Evolutionary conservation across 192 early-diverging fungal species (phyloP), one percentile per base, ranked within the genome.

Genomic region (Coemansia guatemalensis): DNA sequence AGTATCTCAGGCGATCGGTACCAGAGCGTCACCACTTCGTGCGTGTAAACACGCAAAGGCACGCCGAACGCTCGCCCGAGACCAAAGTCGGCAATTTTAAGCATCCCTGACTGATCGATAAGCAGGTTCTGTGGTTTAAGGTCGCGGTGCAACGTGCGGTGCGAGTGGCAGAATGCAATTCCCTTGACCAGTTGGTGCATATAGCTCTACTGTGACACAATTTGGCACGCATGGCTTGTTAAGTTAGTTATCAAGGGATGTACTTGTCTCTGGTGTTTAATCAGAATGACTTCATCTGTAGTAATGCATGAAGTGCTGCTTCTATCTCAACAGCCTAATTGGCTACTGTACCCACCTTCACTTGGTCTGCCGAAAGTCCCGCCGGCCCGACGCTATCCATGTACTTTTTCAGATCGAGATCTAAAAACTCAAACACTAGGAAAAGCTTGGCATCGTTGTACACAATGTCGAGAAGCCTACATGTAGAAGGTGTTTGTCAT

Each of bases 101-200:
- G 82, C 70, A 84, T 92, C 2, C 92, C 90, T 0, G 82, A 71
- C 68, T 87, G 87, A 67, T 96, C 94, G 74, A 99, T 95, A 30
- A 99, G 85, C 73, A 98, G 64, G 73, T 99, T 99, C 81, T 98
- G 95, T n/a, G 95, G 97, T 64, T 99, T 99, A 49, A 99, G 81
- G 71, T 99, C 97, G 17, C 97, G 88, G 77, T 99, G 97, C 26
- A 99, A 75, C 56, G 97, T 92, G n/a, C 97, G 86, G 63, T 87
- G 88, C 32, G 87, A 85, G 76, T 99, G 97, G 67, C 95, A 98
- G 82, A 89, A 97, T 29, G 84, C 77, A 18, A 99, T 71, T 17
- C 95, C 97, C 64, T 87, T 85, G 65, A 95, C 60, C 11, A 99
- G 81, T 77, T 99, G 97, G 68, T 86, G 84, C 80, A 92, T 86